Evolutionary conservation across 371 early-diverging fungal species (phyloP), one percentile per base, ranked within the genome.

Genomic region (Mortierella sp.): DNA sequence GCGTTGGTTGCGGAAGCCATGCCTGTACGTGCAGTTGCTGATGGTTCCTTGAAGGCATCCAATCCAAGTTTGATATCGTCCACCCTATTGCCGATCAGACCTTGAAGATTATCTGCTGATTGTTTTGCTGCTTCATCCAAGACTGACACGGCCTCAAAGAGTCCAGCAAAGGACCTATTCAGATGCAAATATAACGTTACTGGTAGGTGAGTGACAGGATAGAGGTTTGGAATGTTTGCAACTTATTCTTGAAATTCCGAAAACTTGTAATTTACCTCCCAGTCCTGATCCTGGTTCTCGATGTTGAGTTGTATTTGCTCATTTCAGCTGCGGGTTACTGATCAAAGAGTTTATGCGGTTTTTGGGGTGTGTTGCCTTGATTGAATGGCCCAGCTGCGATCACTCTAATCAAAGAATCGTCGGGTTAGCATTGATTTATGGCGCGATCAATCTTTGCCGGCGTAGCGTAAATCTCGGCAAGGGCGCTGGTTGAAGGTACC

Each of bases 21-120:
- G 26, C 55, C 72, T 11, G 82, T 34, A 42, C 87, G 87, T 16
- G 82, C 72, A 16, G 74, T 44, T 24, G 78, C 34, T 11, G 87
- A 82, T 24, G 87, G 82, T 47, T 70, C 45, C 54, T 86, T 86
- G 65, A 86, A 86, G 21, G 80, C 75, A n/a, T 74, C 78, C 42
- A 86, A 52, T 31, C 87, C 82, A 48, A 78, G 77, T 54, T 80
- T 45, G 9, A 86, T 72, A 19, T 80, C 80, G 11, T 58, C 52
- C 31, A 76, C 47, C 45, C 54, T 75, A 44, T 52, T 72, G 26
- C 78, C 80, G 24, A 86, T 68, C 54, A 81, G 28, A 14, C 42
- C 54, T 26, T 52, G 77, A 44, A 81, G 75, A 7, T 44, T n/a
- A 14, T 72, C 72, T 9, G 72, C 70, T 1, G 31, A 44, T 11